Base-by-base conservation (phyloP, 2,329 filamentous ascomycete species). In the Alternaria metachromatica region DNA sequence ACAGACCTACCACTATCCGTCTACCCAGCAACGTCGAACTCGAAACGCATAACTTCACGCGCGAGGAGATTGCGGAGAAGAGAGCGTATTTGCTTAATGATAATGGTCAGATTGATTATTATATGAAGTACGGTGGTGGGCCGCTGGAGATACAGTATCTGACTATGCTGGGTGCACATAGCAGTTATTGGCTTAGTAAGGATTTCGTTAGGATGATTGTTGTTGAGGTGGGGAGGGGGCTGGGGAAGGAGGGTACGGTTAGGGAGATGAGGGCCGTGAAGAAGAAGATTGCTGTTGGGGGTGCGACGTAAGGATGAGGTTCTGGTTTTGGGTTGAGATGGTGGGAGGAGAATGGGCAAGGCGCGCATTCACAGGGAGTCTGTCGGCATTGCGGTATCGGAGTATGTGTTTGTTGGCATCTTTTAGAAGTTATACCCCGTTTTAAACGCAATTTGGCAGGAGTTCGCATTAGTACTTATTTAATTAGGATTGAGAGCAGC, bases 91-190 rank as follows among this genome's bases (percentile, higher is more conserved):
- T 97, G 8, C 87, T 99, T 5, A 99, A 99, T 71, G 96, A 99
- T 73, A 98, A 98, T 69, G 95, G 94, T 0, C 96, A 99, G 80
- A 90, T 99, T 44, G 96, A 99, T 78, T 99, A 89, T 80, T 96
- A 91, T 72, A 83, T 99, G 53, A 89, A 89, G 53, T 94, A 93
- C 8, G 92, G 93, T 0, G 91, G 92, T 2, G 96, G 96, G 0
- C 91, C 94, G 5, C 83, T 99, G 37, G 96, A 97, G 80, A 94
- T 97, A 23, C 94, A 98, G 80, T 99, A 99, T 77, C 81, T 98
- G 37, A 97, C 97, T 70, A 99, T 99, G 96, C 82, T 99, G 58
- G 92, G 93, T 61, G 96, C 96, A 9, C 96, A 99, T 80, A 94
- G 92, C 60, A 95, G 92, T 77, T 99, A 99, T 80, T 99, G 96